Evolutionary conservation across 1,284 basidiomycete species (phyloP).

Genomic region (Pseudozyma flocculosa): DNA sequence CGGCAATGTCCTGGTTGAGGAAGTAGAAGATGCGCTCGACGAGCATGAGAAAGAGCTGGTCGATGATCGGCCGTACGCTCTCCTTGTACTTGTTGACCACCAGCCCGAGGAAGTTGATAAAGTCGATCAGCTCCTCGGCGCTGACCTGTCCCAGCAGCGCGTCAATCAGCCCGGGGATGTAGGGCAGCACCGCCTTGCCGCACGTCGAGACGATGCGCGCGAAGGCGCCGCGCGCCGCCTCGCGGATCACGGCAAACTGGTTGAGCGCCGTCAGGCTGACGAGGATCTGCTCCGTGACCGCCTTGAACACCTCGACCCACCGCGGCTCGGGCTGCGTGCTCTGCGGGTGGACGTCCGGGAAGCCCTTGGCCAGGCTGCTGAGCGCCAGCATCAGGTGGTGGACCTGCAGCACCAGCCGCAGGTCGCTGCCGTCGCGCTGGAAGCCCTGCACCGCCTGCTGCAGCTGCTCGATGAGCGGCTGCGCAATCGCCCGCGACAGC

Average conservation of each 20-base stretch:
- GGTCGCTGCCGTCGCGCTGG: constrained; percentile 60
- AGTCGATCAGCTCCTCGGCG: constrained; percentile 87
- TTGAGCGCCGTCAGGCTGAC: constrained; percentile 86
- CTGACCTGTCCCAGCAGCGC: constrained; percentile 88
- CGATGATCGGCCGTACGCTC: constrained; percentile 77
- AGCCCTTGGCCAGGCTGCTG: constrained; percentile 93
- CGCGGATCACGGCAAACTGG: constrained; percentile 80
- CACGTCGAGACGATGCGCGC: constrained; percentile 87
- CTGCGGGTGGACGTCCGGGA: constrained; percentile 65
- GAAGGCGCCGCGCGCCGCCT: constrained; percentile 81
- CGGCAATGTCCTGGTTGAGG: constrained; percentile 77
- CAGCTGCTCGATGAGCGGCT: constrained; percentile 77
- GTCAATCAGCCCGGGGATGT: constrained; percentile 82
- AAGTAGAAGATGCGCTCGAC: constrained; percentile 79
- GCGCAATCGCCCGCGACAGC: constrained; percentile 69
- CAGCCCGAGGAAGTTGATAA: constrained; percentile 88
- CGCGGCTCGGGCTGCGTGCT: constrained; percentile 69
- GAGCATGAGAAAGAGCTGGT: constrained; percentile 84
- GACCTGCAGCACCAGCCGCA: constrained; percentile 78
- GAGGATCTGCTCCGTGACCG: constrained; percentile 85
- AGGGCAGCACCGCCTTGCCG: constrained; percentile 71
- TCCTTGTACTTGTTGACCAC: constrained; percentile 91
- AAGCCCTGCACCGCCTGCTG: constrained; percentile 68
- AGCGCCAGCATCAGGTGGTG: constrained; percentile 95
- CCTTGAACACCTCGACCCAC: constrained; percentile 76